Conservation (phyloP, 306 rosid genomes). For the Medicago lupulina region DNA sequence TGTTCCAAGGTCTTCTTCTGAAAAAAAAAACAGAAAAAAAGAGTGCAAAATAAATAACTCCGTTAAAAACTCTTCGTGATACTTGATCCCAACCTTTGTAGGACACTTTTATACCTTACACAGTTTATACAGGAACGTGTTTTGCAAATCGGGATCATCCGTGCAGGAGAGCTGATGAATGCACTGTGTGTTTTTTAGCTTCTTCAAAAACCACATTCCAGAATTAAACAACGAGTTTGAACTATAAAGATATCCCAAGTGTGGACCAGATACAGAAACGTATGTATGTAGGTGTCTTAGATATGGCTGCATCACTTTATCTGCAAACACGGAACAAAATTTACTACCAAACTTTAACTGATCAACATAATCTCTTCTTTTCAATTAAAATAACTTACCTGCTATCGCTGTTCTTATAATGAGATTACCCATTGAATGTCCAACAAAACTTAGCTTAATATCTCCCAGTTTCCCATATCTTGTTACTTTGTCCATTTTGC, state of each 20-base stretch:
- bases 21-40: slow-evolving; percentile 37
- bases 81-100: slow-evolving; percentile 34
- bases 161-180: slow-evolving; percentile 94
- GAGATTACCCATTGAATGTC: slow-evolving; percentile 96
- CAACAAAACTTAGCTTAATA: slow-evolving; percentile 88
- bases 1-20: slow-evolving; percentile 88
- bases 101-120: slow-evolving; percentile 68
- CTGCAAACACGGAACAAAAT: slow-evolving; percentile 57
- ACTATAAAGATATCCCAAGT: slow-evolving; percentile 95
- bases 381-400: slow-evolving; percentile 51
- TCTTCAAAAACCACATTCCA: slow-evolving; percentile 95
- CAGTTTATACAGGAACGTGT: slow-evolving; percentile 82
- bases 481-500: slow-evolving; percentile 78
- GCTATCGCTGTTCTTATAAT: slow-evolving; percentile 90
- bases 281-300: slow-evolving; percentile 68
- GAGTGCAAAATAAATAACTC: slow-evolving; percentile 29
- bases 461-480: slow-evolving; percentile 65
- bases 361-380: slow-evolving; percentile 35
- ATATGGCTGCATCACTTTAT: slow-evolving; percentile 86
- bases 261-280: slow-evolving; percentile 96
- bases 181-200: slow-evolving; percentile 83
- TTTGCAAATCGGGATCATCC: slow-evolving; percentile 86
- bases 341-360: slow-evolving; percentile 44
- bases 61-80: slow-evolving; percentile 37
- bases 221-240: slow-evolving; percentile 94